Base-by-base conservation (phyloP, 768 basidiomycete species). In the Pulveroboletus ravenelii region DNA sequence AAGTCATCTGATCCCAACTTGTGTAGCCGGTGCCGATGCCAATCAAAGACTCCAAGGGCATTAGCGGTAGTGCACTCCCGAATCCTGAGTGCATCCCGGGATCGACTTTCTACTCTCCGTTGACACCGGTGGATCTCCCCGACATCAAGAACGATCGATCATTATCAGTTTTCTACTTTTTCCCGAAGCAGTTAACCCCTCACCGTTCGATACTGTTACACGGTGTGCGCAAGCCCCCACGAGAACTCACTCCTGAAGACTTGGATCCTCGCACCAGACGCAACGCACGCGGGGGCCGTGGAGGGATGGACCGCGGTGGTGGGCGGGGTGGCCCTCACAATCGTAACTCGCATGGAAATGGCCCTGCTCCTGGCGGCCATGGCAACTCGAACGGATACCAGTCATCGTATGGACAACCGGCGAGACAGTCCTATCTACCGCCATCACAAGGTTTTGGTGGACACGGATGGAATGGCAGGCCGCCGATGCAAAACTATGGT, bases 51-150 rank as follows among this genome's bases (percentile, higher is more conserved):
- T 91, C 88, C 57, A 78, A 79, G 53, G 93, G 94, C 23, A 81
- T 95, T 45, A 85, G 76, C 51, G 96, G 96, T 10, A 76, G 76
- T 35, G 80, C 92, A 31, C 70, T 91, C 17, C 84, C 89, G 14
- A 91, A 94, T 67, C 87, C 92, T 15, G 83, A 85, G 48, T 94
- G 87, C 61, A 79, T 98, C 12, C 96, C 96, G 3, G 91, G 92
- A 45, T 89, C 93, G 6, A 95, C 91, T 0, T 94, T 90, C 66
- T 83, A 84, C 59, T 81, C 80, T 30, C 92, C 90, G 9, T 70
- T 99, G 32, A 58, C 75, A 5, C 67, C 71, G 18, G 67, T 81
- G 36, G 76, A 77, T 45, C 71, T 89, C 44, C 79, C 80, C 3
- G 93, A 98, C 69, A 85, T 99, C 58, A 78, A 79, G 60, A 86